Evolutionary conservation across 176 grass and related monocot genomes (phyloP), one percentile per base, ranked within the genome.

Genomic region (Paspalum notatum): DNA sequence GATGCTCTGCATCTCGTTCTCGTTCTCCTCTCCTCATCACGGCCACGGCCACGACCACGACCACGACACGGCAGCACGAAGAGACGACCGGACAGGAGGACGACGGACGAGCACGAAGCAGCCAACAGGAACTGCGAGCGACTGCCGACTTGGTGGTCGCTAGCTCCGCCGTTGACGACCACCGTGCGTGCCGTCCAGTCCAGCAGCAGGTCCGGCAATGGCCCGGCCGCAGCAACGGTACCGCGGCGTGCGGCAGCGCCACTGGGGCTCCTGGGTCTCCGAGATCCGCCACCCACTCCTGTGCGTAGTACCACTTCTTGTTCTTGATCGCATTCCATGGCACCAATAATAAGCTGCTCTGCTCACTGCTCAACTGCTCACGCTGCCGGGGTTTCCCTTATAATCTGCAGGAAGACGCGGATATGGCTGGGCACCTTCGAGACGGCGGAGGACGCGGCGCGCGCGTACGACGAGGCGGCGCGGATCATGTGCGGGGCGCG

Each of bases 361-460:
- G 32, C 32, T 32, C 32, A 2, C 32, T 32, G 32, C 32, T 32
- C 32, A 32, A 32, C 32, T 3, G 32, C 32, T 32, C 32, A 32
- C 32, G 32, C 32, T 32, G 32, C 2, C 66, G 10, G 22, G 21
- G 12, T 7, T 70, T n/a, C n/a, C n/a, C n/a, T 32, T 32, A 32
- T 3, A 32, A 32, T 32, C 82, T 74, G 27, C 88, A 98, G 96
- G 89, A 98, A 98, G 88, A 89, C 88, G 8, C 68, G 96, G 72
- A 99, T 99, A 78, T 99, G 96, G 96, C 90, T 99, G 37, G 96
- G 96, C 63, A 99, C 96, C 16, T 99, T 99, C 86, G 92, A 99
- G 84, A 95, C 96, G 69, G 96, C 96, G 0, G 88, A 99, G 82
- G 96, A 99, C 78, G 96, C 96, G 18, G 96, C 96, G 74, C 81